Evolutionary conservation across 1,139 yeast genomes (phyloP).

Genomic region (Yamadazyma triangularis): DNA sequence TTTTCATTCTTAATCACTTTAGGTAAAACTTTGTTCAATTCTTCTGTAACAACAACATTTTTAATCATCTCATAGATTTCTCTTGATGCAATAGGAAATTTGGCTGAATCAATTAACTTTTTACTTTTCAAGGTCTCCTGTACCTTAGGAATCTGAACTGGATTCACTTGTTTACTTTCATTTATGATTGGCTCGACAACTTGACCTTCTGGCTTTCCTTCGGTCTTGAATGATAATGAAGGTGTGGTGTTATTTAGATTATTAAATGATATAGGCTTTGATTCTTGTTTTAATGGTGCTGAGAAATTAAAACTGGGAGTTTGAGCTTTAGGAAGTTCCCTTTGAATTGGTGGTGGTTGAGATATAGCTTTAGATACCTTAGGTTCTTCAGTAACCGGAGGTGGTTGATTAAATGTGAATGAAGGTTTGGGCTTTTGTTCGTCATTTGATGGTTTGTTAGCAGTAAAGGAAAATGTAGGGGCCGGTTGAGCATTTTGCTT

Average conservation of each 20-base stretch:
- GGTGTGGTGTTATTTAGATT: conserved; percentile 27
- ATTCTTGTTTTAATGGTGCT: not conserved
- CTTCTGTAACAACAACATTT: conserved; percentile 25
- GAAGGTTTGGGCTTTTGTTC: not conserved
- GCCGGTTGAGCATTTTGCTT: not conserved
- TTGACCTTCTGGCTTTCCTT: conserved; percentile 9
- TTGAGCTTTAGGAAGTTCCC: not conserved
- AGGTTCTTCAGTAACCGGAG: not conserved
- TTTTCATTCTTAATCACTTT: conserved; percentile 19
- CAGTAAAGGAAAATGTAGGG: too few species aligned
- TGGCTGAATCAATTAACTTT: not conserved
- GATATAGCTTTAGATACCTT: not conserved
- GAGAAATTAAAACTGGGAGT: not conserved
- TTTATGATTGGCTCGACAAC: not conserved
- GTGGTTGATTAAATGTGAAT: not conserved
- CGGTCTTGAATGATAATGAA: conserved; percentile 19
- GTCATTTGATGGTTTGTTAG: too few species aligned
- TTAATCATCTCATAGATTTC: conserved; percentile 26
- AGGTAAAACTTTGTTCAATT: conserved; percentile 22
- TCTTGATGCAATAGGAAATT: conserved; percentile 4
- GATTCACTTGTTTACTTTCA: not conserved
- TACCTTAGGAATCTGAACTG: not conserved
- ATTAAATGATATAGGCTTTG: too few species aligned
- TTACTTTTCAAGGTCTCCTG: not conserved
- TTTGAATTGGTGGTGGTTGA: not conserved